Conservation (phyloP, 2,329 filamentous ascomycete species). For the Chaetomiaceae sp. region DNA sequence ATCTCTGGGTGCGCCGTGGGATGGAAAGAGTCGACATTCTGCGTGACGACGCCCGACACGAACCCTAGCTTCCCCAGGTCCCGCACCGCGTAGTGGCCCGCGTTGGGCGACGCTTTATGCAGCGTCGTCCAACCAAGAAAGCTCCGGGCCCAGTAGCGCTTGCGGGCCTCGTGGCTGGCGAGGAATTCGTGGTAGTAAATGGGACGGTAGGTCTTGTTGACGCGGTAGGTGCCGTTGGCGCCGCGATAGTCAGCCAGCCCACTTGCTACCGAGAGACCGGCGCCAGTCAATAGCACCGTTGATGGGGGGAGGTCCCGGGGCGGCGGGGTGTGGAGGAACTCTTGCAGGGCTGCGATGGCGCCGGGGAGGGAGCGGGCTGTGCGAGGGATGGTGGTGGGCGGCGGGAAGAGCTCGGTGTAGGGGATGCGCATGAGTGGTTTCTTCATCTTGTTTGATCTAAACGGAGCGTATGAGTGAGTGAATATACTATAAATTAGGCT, state of each 20-base stretch:
- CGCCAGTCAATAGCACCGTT: slow-evolving; percentile 63
- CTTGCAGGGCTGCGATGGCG: slow-evolving; percentile 70
- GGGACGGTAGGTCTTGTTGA: slow-evolving; percentile 85
- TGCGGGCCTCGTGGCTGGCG: slow-evolving; percentile 73
- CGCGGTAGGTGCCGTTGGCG: slow-evolving; percentile 81
- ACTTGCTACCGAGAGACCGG: slow-evolving; percentile 88
- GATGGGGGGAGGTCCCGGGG: slow-evolving; percentile 43
- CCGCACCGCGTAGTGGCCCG: slow-evolving; percentile 71
- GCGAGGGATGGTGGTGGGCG: slow-evolving; percentile 68
- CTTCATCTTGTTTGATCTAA: neutral
- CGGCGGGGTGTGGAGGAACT: slow-evolving; percentile 66
- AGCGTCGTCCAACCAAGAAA: slow-evolving; percentile 90
- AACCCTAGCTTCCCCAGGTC: slow-evolving; percentile 68
- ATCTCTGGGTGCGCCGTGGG: slow-evolving; percentile 67
- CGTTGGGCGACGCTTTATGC: slow-evolving; percentile 73
- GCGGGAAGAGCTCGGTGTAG: slow-evolving; percentile 77
- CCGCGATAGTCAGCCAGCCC: slow-evolving; percentile 92
- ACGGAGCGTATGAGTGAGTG: too few relatives aligned
- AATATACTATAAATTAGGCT: too few relatives aligned
- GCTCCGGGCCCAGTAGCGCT: slow-evolving; percentile 92
- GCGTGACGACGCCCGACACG: slow-evolving; percentile 76
- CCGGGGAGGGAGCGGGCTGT: slow-evolving; percentile 66
- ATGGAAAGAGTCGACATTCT: slow-evolving; percentile 98
- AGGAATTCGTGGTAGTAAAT: slow-evolving; percentile 93
- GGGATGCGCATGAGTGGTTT: slow-evolving; percentile 76